Base-by-base conservation (phyloP, 2,329 filamentous ascomycete species). In the Colletotrichum cereale region DNA sequence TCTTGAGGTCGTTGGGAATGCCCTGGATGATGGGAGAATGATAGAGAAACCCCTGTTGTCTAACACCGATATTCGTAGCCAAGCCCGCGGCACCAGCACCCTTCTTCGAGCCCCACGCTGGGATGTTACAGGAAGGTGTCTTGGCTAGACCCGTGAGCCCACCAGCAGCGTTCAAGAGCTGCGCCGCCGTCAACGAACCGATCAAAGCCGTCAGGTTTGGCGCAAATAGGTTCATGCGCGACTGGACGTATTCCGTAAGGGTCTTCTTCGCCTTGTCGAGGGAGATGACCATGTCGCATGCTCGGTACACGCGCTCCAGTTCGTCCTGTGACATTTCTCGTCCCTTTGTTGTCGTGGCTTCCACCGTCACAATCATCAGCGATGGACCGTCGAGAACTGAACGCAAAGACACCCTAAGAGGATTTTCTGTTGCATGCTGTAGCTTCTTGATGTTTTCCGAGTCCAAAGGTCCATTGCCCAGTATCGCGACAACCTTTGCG, bases 171-270 rank as follows among this genome's bases (percentile, higher is more conserved):
- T 98, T 98, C 77, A 99, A 92, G n/a, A 99, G 89, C 82, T 98
- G 96, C 5, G 96, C 96, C 10, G 96, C 96, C 3, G 96, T 98
- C 24, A 97, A 87, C 0, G 96, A 96, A 24, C 96, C 96, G 69
- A 99, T 93, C 24, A 99, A 88, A 1, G 91, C 91, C 0, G 96
- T 97, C 65, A 98, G 84, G 77, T 99, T 99, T 0, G 96, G 96
- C 5, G 96, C 96, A 79, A 98, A 98, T 42, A 97, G 87, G 75
- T 93, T 96, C 94, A 99, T 98, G 73, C 96, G 93, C 44, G 96
- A 98, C 82, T 98, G 94, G 21, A 99, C 96, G 78, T 97, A 99
- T 79, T 96, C 92, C 2, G 94, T 97, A 66, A 99, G 87, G 0
- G 91, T 93, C 73, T 89, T 92, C 82, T 98, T 98, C 36, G 96